Percentiles rank a stretch among this genome's conserved stretches.
Evolutionary conservation across 1,139 yeast genomes (phyloP).

Genomic region (Geotrichum citri-aurantii): DNA sequence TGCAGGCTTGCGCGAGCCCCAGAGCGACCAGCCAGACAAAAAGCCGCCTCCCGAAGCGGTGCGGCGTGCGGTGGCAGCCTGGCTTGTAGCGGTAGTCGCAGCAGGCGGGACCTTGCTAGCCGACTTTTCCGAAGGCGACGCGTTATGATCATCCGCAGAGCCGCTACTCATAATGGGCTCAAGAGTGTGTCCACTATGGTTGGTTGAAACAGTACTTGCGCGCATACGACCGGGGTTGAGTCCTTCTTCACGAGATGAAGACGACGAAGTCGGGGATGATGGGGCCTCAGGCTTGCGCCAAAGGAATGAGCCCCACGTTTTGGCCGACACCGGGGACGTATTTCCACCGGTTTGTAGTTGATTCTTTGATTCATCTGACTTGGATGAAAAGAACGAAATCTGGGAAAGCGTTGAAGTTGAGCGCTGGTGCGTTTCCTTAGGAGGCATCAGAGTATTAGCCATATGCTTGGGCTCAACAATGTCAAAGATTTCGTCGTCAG

Average conservation of each 20-base stretch:
- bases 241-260: slow-evolving; percentile 3
- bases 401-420: slow-evolving; percentile 2
- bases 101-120: neutral
- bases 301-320: slow-evolving; percentile 14
- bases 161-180: slow-evolving; percentile 3
- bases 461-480: slow-evolving; percentile 76
- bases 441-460: slow-evolving; percentile 21
- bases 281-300: slow-evolving; percentile 9
- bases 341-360: neutral
- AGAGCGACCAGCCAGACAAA: slow-evolving; percentile 16
- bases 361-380: neutral
- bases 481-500: slow-evolving; percentile 88
- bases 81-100: neutral
- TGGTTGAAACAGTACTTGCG: slow-evolving; percentile 4
- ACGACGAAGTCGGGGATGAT: neutral
- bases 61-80: neutral
- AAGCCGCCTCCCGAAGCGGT: slow-evolving; percentile 6
- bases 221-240: neutral
- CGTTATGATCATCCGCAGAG: neutral
- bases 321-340: slow-evolving; percentile 1
- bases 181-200: slow-evolving; percentile 1
- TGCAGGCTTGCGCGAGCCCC: slow-evolving; percentile 11
- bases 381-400: neutral
- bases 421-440: slow-evolving; percentile 7
- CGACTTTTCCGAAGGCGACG: neutral